Evolutionary conservation across 306 rosid genomes (phyloP).

Genomic region (Quercus alba): DNA sequence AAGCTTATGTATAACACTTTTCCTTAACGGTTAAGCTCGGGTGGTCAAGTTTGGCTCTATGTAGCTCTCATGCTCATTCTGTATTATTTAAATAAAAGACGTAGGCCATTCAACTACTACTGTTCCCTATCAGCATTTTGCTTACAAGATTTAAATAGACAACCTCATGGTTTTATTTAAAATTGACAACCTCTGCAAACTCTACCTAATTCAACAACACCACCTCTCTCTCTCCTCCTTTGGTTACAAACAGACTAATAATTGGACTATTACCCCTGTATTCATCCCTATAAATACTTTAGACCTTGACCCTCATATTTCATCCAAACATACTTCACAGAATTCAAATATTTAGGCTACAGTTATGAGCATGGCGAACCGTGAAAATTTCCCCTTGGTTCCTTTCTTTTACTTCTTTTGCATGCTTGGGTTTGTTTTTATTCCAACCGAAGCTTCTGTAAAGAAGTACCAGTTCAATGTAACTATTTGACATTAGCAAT

Average conservation of each 20-base stretch:
- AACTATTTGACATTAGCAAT: not conserved
- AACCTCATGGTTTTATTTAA: too few species aligned
- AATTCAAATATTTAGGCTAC: not conserved
- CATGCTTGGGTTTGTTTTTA: not conserved
- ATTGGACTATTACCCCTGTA: too few species aligned
- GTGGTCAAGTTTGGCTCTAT: not conserved
- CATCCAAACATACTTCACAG: not conserved
- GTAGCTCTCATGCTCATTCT: not conserved
- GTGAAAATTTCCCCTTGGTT: not conserved
- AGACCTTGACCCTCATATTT: not conserved
- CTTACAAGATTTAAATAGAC: not conserved
- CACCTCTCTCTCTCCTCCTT: not conserved
- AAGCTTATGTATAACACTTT: not conserved
- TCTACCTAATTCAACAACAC: not conserved
- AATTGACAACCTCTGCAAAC: not conserved
- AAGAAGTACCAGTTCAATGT: constrained; percentile 24
- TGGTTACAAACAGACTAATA: too few species aligned
- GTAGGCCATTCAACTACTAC: not conserved
- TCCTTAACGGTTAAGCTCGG: not conserved
- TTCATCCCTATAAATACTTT: not conserved
- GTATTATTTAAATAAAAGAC: too few species aligned
- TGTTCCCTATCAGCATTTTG: not conserved
- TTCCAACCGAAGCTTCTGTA: constrained; percentile 18
- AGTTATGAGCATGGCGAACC: not conserved
- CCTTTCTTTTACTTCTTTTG: not conserved